Evolutionary conservation across 495 filamentous ascomycete species (phyloP).

Genomic region (Rhizodiscina lignyota): DNA sequence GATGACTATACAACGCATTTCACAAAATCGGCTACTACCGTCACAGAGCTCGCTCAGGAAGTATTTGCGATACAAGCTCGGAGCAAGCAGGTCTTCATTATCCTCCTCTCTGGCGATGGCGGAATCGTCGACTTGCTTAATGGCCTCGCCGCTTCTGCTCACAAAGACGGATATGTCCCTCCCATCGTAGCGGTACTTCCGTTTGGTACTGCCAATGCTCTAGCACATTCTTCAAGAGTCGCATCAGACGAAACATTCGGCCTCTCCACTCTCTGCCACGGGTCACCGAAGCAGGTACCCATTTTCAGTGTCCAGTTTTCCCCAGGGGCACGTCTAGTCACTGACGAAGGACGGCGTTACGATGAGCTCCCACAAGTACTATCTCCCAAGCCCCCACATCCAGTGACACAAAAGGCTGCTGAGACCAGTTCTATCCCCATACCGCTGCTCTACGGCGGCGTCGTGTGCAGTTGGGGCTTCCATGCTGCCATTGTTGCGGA

Average conservation of each 20-base stretch:
- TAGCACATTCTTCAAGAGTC: slow-evolving; percentile 49
- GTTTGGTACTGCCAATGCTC: slow-evolving; percentile 78
- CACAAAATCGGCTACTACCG: slow-evolving; percentile 40
- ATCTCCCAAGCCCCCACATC: background rate
- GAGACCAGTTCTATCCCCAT: slow-evolving; percentile 3
- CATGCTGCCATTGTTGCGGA: slow-evolving; percentile 79
- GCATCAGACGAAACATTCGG: slow-evolving; percentile 26
- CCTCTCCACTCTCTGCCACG: slow-evolving; percentile 33
- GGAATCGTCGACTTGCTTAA: slow-evolving; percentile 69
- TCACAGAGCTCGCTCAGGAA: slow-evolving; percentile 40
- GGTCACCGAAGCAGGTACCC: slow-evolving; percentile 13
- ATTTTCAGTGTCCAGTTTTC: slow-evolving; percentile 43
- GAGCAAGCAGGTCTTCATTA: slow-evolving; percentile 36
- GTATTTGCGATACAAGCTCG: slow-evolving; percentile 31
- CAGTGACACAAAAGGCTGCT: background rate
- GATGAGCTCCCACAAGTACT: slow-evolving; percentile 14
- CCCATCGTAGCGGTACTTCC: slow-evolving; percentile 53
- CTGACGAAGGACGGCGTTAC: slow-evolving; percentile 25
- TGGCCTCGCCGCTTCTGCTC: slow-evolving; percentile 23
- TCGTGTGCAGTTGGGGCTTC: slow-evolving; percentile 76
- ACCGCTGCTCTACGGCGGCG: slow-evolving; percentile 39
- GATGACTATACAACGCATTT: slow-evolving; percentile 32
- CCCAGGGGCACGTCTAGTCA: slow-evolving; percentile 35
- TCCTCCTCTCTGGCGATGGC: slow-evolving; percentile 78
- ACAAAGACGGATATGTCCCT: slow-evolving; percentile 13